These are phyloP conservation scores for Jimgerdemannia flammicorona DNA, from an alignment of 192 early-diverging fungal species.

Conservation along the genomic window DNA sequence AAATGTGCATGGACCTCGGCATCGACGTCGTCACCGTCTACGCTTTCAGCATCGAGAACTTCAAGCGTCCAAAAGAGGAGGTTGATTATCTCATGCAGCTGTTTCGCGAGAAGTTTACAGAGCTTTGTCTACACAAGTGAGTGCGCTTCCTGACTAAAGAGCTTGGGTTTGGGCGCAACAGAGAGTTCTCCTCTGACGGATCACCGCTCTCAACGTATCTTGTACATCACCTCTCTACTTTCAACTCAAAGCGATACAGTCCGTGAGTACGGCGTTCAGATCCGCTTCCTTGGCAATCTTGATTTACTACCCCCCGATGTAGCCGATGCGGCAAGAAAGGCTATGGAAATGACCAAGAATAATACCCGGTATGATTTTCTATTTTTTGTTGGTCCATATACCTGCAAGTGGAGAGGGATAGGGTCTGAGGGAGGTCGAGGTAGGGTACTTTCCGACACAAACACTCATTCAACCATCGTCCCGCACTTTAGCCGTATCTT, in stretches of 20 bases:
- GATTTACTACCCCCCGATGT: slow-evolving; percentile 66
- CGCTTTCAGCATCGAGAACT: slow-evolving; percentile 99
- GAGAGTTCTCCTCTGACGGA: neutral
- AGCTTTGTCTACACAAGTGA: slow-evolving; percentile 70
- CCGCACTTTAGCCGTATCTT: slow-evolving; percentile 56
- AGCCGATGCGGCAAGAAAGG: slow-evolving; percentile 49
- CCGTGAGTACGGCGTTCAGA: slow-evolving; percentile 60
- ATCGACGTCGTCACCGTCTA: slow-evolving; percentile 87
- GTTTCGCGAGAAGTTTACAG: slow-evolving; percentile 70
- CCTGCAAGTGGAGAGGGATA: neutral
- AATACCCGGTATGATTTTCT: slow-evolving; percentile 47
- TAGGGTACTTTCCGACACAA: neutral
- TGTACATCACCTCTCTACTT: neutral
- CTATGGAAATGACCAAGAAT: slow-evolving; percentile 59
- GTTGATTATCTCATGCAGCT: slow-evolving; percentile 84
- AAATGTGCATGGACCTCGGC: slow-evolving; percentile 85
- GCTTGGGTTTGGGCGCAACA: neutral
- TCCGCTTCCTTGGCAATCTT: slow-evolving; percentile 82
- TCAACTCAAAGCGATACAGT: slow-evolving; percentile 60
- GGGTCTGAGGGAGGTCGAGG: neutral
- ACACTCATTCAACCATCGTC: neutral
- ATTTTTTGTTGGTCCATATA: neutral
- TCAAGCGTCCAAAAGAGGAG: slow-evolving; percentile 82
- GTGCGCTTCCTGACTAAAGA: slow-evolving; percentile 15
- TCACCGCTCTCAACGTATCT: slow-evolving; percentile 1